A percentile compares a stretch with the other conserved stretches of the same genome.
These are phyloP conservation scores for Thalassiosira oceanica DNA, from an alignment of 352 stramenopile genomes.

Conservation along the genomic window DNA sequence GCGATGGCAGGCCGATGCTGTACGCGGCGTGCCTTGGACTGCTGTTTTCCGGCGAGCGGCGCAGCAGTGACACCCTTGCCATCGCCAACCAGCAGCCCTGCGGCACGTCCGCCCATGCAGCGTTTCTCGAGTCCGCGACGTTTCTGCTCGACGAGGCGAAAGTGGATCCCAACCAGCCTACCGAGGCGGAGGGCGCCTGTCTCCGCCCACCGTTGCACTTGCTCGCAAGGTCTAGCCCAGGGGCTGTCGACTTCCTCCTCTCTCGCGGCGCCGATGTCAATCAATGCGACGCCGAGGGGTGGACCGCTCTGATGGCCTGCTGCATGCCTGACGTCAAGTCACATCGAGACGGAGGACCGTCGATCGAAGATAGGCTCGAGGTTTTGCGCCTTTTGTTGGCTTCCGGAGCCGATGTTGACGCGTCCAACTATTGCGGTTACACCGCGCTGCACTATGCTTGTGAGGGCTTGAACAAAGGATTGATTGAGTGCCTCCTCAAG, in stretches of 20 bases:
- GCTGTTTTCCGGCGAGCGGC: conserved; percentile 19
- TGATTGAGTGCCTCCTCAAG: conserved; percentile 33
- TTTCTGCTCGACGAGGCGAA: conserved; percentile 32
- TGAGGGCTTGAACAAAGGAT: conserved; percentile 28
- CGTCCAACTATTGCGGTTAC: conserved; percentile 40
- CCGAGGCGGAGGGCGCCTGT: conserved; percentile 28
- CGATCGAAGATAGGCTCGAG: conserved; percentile 23
- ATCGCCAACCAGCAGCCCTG: conserved; percentile 7
- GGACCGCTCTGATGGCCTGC: conserved; percentile 43
- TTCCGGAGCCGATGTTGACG: conserved; percentile 12
- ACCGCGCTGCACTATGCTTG: conserved; percentile 45
- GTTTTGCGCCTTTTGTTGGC: conserved; percentile 27
- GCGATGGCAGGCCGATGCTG: conserved; percentile 26
- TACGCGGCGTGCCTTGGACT: conserved; percentile 41
- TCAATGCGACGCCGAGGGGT: conserved; percentile 32
- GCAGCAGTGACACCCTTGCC: background rate
- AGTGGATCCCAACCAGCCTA: conserved; percentile 32
- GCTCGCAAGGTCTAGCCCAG: conserved; percentile 24
- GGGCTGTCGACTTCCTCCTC: conserved; percentile 18
- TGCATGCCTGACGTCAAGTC: conserved; percentile 36
- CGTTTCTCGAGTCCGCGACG: conserved; percentile 29
- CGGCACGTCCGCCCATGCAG: too few species aligned
- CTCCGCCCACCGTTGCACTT: conserved; percentile 38
- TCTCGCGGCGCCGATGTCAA: conserved; percentile 18
- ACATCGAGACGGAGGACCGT: conserved; percentile 20